Base-by-base conservation (phyloP, 768 basidiomycete species). In the Coprinopsis cinerea region DNA sequence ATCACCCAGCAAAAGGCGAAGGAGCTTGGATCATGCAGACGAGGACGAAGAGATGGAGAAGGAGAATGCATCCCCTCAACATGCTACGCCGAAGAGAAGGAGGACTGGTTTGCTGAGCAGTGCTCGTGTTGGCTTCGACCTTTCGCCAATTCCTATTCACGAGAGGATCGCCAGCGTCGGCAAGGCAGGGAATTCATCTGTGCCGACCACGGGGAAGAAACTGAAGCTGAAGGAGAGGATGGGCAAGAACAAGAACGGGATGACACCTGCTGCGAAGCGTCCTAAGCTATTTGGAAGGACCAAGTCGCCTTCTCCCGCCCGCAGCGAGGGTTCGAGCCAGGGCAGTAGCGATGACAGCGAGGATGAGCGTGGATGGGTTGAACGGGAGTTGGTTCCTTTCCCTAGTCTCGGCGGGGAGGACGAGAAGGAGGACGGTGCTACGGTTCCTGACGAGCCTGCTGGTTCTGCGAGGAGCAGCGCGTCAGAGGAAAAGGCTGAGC, bases 11-110 rank as follows among this genome's bases (percentile, higher is more conserved):
- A 53, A 26, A 54, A 58, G 55, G 42, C 48, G 73, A 51, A 67
- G 70, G 45, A 62, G 67, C 53, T 45, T 63, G 24, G 62, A 59
- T 14, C 55, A 57, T 5, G 60, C 58, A 2, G 64, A 80, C 0
- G 64, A 45, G 27, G 18, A 45, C 15, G 44, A 18, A 4, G 44
- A 83, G 61, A 87, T 88, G 64, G 85, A 88, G 60, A 88, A 88
- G 64, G 85, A 88, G 60, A 88, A 88, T 57, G 51, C 63, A 26
- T 75, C 75, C 15, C 44, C 44, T 5, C 11, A 7, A 4, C 18
- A 5, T 9, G 27, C 25, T 30, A 7, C 44, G 14, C 44, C 44
- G 7, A 45, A 45, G 44, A 28, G 27, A 18, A 28, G 44, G 20
- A 6, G 44, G n/a, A 45, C 44, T 7, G 44, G 6, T 4, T 10